Conservation (phyloP, 306 rosid species). For the Vigna radiata region DNA sequence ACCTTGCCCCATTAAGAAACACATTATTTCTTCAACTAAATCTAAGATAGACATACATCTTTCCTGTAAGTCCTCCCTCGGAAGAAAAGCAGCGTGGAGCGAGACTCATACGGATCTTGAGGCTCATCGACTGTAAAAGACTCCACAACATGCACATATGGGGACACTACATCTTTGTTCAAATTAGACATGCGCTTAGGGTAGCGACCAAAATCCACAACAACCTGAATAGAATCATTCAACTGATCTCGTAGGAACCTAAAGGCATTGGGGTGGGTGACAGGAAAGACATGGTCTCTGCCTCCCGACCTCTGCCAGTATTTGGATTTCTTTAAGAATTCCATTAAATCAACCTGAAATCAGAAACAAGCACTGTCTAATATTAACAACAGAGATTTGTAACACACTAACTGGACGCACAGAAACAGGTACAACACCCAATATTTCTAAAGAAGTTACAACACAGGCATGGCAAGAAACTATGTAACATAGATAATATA, state of each 20-base stretch:
- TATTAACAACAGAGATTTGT: constrained; percentile 37
- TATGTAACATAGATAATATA: background rate
- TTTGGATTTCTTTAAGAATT: constrained; percentile 66
- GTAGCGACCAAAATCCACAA: constrained; percentile 95
- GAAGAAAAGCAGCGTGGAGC: constrained; percentile 83
- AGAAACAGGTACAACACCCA: background rate
- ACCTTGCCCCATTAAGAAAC: constrained; percentile 32
- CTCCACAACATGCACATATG: constrained; percentile 93
- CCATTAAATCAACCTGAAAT: constrained; percentile 78
- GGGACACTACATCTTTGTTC: constrained; percentile 88
- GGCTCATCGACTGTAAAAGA: constrained; percentile 70
- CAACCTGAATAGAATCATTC: constrained; percentile 85
- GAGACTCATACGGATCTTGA: constrained; percentile 82
- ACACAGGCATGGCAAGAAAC: constrained; percentile 19
- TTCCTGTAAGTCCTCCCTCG: constrained; percentile 85
- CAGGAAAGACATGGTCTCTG: constrained; percentile 87
- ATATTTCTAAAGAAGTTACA: background rate
- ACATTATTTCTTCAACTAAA: constrained; percentile 26
- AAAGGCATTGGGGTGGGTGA: constrained; percentile 99
- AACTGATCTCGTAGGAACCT: constrained; percentile 82
- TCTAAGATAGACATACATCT: constrained; percentile 67
- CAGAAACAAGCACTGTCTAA: constrained; percentile 41
- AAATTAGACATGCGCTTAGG: constrained; percentile 80
- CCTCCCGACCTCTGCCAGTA: constrained; percentile 87
- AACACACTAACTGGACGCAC: constrained; percentile 12